Conservation (phyloP, 2,329 filamentous ascomycete species). For the Colletotrichum simmondsii region DNA sequence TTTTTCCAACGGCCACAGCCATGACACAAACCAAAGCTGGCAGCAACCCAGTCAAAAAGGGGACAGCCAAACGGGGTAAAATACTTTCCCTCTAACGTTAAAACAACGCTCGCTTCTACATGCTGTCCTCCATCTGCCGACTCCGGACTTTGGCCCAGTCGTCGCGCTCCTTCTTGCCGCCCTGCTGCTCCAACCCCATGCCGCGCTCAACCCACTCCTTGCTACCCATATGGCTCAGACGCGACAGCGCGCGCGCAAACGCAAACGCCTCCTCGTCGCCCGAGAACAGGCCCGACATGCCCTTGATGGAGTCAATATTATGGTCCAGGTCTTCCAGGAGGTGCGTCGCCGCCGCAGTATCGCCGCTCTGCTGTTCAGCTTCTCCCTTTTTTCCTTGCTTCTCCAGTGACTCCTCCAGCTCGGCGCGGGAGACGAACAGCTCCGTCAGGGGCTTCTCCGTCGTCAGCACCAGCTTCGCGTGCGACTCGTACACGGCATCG, state of each 20-base stretch:
- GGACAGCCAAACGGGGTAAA: not conserved
- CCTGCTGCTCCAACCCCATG: conserved; percentile 71
- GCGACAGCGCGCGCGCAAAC: conserved; percentile 87
- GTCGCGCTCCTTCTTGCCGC: conserved; percentile 73
- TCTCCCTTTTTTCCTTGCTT: conserved; percentile 48
- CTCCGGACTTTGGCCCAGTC: conserved; percentile 74
- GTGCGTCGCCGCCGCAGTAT: conserved; percentile 80
- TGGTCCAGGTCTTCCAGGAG: conserved; percentile 90
- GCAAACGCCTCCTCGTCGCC: conserved; percentile 98
- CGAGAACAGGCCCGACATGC: conserved; percentile 81
- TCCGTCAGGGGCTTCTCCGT: conserved; percentile 86
- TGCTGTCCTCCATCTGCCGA: conserved; percentile 75
- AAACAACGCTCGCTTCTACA: conserved; percentile 51
- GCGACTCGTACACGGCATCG: conserved; percentile 91
- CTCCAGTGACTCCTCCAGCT: conserved; percentile 68
- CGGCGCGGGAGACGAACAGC: conserved; percentile 82
- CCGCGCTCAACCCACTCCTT: conserved; percentile 93
- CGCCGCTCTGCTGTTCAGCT: conserved; percentile 51
- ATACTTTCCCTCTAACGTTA: not conserved
- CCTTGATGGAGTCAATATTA: conserved; percentile 86
- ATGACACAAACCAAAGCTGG: not conserved
- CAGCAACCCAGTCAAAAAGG: not conserved
- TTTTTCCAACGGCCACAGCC: no score
- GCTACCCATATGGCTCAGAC: conserved; percentile 92
- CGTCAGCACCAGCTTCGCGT: conserved; percentile 95